Evolutionary conservation across 2,329 filamentous ascomycete genomes (phyloP).

Genomic region (Alternaria gaisen): DNA sequence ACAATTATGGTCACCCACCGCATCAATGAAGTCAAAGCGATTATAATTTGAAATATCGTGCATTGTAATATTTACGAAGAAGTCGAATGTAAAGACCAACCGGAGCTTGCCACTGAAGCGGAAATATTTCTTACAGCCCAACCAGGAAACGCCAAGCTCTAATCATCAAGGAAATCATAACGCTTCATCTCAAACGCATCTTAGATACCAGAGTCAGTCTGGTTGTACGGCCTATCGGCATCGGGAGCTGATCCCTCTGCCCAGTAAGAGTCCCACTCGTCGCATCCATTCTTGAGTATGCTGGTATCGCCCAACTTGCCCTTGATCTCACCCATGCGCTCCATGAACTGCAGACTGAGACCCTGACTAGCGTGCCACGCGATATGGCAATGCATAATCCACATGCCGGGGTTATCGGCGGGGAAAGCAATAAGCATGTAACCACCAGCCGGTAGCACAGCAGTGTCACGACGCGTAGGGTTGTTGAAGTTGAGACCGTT

Average conservation of each 20-base stretch:
- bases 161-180: not conserved
- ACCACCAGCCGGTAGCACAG: constrained; percentile 47
- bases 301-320: constrained; percentile 29
- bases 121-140: not conserved
- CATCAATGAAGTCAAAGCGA: not conserved
- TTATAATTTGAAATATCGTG: not conserved
- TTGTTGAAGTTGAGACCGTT: constrained; percentile 49
- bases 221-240: constrained; percentile 37
- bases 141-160: not conserved
- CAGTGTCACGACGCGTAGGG: constrained; percentile 52
- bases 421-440: constrained; percentile 63
- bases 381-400: constrained; percentile 50
- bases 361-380: constrained; percentile 49
- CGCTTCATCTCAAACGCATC: not conserved
- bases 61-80: not conserved
- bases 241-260: constrained; percentile 24
- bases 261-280: constrained; percentile 47
- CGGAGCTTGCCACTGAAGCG: not conserved
- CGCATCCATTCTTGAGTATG: constrained; percentile 39
- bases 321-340: constrained; percentile 43
- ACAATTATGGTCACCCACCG: not conserved
- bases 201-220: constrained; percentile 47
- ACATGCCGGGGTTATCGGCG: constrained; percentile 61
- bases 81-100: not conserved
- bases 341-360: constrained; percentile 64